A percentile compares a stretch with the other conserved stretches of the same genome.
Evolutionary conservation across 2,329 filamentous ascomycete species (phyloP).

Genomic region (Microdochium trichocladiopsis): DNA sequence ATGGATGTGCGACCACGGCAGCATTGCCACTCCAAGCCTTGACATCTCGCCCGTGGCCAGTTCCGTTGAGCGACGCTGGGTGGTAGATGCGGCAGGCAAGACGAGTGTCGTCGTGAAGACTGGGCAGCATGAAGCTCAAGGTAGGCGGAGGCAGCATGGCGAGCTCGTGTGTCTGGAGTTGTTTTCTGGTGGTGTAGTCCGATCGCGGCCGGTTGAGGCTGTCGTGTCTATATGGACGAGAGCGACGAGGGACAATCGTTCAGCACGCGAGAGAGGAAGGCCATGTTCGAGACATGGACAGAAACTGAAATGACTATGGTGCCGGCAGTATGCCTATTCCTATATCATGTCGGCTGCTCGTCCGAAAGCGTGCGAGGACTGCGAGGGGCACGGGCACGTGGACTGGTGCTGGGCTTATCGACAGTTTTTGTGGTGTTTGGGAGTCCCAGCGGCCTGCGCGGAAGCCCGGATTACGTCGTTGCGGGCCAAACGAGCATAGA

Average conservation of each 20-base stretch:
- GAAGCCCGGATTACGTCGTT: not conserved
- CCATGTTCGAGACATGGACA: not conserved
- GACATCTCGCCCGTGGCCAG: slow-evolving; percentile 5
- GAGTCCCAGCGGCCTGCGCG: not conserved
- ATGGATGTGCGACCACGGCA: slow-evolving; percentile 80
- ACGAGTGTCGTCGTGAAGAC: slow-evolving; percentile 67
- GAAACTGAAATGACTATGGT: not conserved
- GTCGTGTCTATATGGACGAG: not conserved
- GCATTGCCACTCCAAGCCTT: slow-evolving; percentile 25
- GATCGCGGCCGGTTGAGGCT: too few species aligned
- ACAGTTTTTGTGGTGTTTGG: not conserved
- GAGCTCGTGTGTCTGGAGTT: not conserved
- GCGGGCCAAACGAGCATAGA: not conserved
- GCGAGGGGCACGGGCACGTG: too few species aligned
- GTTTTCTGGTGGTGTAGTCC: too few species aligned
- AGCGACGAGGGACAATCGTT: not conserved
- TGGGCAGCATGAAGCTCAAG: slow-evolving; percentile 72
- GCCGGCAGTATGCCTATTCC: not conserved
- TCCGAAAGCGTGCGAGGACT: too few species aligned
- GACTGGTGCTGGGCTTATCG: too few species aligned
- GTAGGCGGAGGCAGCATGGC: slow-evolving; percentile 50
- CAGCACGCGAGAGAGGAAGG: not conserved
- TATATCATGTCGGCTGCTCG: not conserved
- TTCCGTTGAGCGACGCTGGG: slow-evolving; percentile 36
- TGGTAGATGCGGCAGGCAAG: slow-evolving; percentile 84